A percentile compares a stretch with the other conserved stretches of the same genome.
Evolutionary conservation across 805 yeast genomes (phyloP).

Genomic region (Jamesozyma lodderae): DNA sequence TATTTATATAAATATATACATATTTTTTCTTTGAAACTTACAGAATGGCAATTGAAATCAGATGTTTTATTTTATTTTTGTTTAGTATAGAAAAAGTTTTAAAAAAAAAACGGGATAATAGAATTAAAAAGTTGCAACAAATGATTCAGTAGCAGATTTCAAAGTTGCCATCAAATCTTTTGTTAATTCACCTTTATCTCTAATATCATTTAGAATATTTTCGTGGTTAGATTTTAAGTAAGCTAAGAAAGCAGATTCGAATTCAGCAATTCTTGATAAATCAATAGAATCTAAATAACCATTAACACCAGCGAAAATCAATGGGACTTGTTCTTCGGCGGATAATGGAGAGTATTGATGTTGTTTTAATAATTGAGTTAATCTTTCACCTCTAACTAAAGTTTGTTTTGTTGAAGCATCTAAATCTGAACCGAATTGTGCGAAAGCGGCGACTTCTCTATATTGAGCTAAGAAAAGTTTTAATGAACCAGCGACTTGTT

Average conservation of each 20-base stretch:
- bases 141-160: constrained; percentile 86
- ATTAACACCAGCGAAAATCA: constrained; percentile 99
- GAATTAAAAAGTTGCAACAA: constrained; percentile 75
- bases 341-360: constrained; percentile 93
- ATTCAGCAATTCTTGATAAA: constrained; percentile 77
- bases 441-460: constrained; percentile 99
- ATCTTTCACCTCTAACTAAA: constrained; percentile 99
- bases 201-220: constrained; percentile 75
- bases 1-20: too few relatives aligned
- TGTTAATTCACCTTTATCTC: constrained; percentile 82
- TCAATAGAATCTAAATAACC: constrained; percentile 91
- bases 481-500: constrained; percentile 99
- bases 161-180: constrained; percentile 79
- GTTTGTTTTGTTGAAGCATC: constrained; percentile 99
- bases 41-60: too few relatives aligned
- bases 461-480: constrained; percentile 99
- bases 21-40: too few relatives aligned
- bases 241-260: constrained; percentile 86
- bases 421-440: constrained; percentile 99
- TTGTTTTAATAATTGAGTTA: constrained; percentile 97
- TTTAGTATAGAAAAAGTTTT: too few relatives aligned
- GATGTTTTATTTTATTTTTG: too few relatives aligned
- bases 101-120: too few relatives aligned
- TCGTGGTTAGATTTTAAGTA: constrained; percentile 86
- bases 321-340: constrained; percentile 98